Evolutionary conservation across 257 asterid genomes (phyloP).

Genomic region (Verbena officinalis): DNA sequence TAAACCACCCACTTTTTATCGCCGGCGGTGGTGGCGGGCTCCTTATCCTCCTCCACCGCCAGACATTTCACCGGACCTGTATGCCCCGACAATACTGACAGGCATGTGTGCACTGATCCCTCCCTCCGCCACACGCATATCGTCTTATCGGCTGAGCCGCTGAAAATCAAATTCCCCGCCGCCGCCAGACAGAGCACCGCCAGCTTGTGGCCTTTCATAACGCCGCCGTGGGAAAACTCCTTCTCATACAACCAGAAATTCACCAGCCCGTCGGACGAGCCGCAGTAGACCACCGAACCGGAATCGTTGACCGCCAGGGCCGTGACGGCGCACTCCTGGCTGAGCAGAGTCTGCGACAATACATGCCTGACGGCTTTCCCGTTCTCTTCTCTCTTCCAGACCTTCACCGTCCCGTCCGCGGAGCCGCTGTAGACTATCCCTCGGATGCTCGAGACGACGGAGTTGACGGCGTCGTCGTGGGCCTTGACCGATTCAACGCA

Average conservation of each 20-base stretch:
- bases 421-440: constrained; percentile 65
- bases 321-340: constrained; percentile 62
- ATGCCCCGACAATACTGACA: constrained; percentile 57
- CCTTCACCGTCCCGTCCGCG: constrained; percentile 68
- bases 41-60: constrained; percentile 57
- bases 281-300: constrained; percentile 49
- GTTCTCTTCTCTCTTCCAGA: constrained; percentile 46
- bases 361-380: constrained; percentile 40
- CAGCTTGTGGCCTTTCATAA: constrained; percentile 55
- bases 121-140: constrained; percentile 73
- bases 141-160: constrained; percentile 63
- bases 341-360: constrained; percentile 39
- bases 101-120: constrained; percentile 40
- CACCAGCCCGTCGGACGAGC: constrained; percentile 66
- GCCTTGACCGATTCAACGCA: constrained; percentile 63
- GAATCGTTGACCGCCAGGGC: constrained; percentile 45
- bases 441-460: constrained; percentile 41
- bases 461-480: constrained; percentile 65
- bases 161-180: constrained; percentile 52
- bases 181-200: constrained; percentile 62
- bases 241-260: constrained; percentile 54
- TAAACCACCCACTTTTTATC: constrained; percentile 52
- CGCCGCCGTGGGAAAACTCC: constrained; percentile 51
- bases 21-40: constrained; percentile 21
- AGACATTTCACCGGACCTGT: constrained; percentile 68